Conservation (phyloP, 352 stramenopile species). For the Globisporangium splendens region DNA sequence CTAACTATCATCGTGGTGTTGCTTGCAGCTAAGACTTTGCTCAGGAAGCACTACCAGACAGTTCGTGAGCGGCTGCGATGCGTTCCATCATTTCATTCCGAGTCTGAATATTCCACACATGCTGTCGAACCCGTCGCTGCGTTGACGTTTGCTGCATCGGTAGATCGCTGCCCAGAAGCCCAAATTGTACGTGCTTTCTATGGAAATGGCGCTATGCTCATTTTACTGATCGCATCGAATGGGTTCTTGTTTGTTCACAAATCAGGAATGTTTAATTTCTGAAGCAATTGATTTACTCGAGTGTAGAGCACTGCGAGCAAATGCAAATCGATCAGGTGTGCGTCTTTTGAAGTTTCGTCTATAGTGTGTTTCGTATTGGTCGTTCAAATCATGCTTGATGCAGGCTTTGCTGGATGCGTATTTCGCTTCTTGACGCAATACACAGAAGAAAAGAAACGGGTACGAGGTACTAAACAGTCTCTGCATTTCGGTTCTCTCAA, state of each 20-base stretch:
- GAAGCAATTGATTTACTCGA: conserved; percentile 57
- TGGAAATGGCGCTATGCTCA: background rate
- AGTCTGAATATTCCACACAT: conserved; percentile 47
- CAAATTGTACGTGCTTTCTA: conserved; percentile 38
- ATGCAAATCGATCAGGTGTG: conserved; percentile 51
- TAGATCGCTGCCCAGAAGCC: conserved; percentile 53
- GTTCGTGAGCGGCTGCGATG: conserved; percentile 36
- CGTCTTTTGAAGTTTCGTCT: background rate
- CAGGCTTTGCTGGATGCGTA: conserved; percentile 55
- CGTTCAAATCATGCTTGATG: conserved; percentile 1
- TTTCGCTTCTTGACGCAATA: conserved; percentile 54
- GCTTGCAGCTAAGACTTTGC: conserved; percentile 38
- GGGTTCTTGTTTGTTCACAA: background rate
- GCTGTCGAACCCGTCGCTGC: conserved; percentile 56
- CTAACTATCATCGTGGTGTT: background rate
- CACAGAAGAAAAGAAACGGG: conserved; percentile 51
- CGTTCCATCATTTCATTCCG: conserved; percentile 26
- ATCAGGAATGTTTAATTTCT: conserved; percentile 50
- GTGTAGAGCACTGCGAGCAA: conserved; percentile 30
- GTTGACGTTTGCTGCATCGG: conserved; percentile 59
- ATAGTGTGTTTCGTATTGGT: background rate
- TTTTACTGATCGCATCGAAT: background rate
- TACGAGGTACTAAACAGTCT: conserved; percentile 16
- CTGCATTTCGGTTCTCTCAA: background rate
- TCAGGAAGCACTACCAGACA: conserved; percentile 50